Evolutionary conservation across 148 eudicot genomes (phyloP).

Genomic region (Cornus controversa): DNA sequence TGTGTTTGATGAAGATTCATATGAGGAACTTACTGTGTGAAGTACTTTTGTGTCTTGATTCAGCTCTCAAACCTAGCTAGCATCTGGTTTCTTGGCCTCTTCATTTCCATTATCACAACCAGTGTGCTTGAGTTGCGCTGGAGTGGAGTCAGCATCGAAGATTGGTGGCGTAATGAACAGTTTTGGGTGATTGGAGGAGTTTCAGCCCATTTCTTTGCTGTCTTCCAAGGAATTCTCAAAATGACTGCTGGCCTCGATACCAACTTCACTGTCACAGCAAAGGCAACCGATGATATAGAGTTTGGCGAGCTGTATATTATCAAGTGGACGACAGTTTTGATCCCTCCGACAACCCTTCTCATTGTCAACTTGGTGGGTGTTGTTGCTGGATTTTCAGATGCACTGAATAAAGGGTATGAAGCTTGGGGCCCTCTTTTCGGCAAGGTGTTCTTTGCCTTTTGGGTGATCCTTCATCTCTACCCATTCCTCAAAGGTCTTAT

Average conservation of each 20-base stretch:
- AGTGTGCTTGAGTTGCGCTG: constrained; percentile 86
- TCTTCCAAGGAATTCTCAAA: constrained; percentile 93
- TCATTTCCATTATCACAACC: constrained; percentile 80
- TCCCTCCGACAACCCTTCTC: constrained; percentile 92
- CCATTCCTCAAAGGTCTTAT: constrained; percentile 98
- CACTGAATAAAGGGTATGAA: constrained; percentile 84
- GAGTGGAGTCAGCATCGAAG: constrained; percentile 95
- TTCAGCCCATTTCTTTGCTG: constrained; percentile 93
- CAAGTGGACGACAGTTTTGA: constrained; percentile 97
- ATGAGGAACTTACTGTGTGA: background rate
- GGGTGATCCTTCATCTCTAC: constrained; percentile 94
- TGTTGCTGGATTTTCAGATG: constrained; percentile 94
- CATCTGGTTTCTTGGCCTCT: constrained; percentile 80
- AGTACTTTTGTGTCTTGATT: background rate
- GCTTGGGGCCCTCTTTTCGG: constrained; percentile 98
- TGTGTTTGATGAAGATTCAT: background rate
- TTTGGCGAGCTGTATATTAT: constrained; percentile 85
- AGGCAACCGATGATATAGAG: constrained; percentile 78
- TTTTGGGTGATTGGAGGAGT: constrained; percentile 99
- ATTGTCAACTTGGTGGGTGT: constrained; percentile 84
- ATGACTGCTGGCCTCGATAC: constrained; percentile 88
- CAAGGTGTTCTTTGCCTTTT: constrained; percentile 80
- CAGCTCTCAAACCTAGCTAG: constrained; percentile 95
- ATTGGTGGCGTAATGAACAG: constrained; percentile 93
- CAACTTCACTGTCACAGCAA: constrained; percentile 92